phyloP scores from a whole-genome alignment of 139 green algal species.

The Chlorella sp. region DNA sequence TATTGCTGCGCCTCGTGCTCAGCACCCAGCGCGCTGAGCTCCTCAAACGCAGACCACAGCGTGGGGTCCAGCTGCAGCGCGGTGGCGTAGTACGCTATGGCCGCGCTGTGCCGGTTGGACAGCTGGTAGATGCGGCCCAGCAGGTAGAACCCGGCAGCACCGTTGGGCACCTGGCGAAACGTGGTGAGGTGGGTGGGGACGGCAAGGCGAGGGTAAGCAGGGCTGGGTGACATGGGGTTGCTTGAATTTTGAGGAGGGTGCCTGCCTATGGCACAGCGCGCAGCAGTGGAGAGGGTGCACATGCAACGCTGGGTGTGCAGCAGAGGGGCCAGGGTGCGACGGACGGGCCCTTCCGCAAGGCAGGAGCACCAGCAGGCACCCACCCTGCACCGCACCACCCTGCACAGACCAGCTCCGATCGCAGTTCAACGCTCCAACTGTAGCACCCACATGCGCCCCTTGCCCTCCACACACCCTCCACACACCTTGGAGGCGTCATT shows the following conservation, averaged over 20 bases:
- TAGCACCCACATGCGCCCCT: too few species aligned
- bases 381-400: background rate
- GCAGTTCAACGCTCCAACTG: too few species aligned
- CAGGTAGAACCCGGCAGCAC: slow-evolving; percentile 86
- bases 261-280: background rate
- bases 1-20: slow-evolving; percentile 51
- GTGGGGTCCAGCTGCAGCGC: slow-evolving; percentile 85
- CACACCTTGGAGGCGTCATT: slow-evolving; percentile 39
- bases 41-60: slow-evolving; percentile 87
- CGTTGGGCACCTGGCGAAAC: slow-evolving; percentile 78
- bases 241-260: background rate
- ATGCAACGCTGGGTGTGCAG: background rate
- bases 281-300: background rate
- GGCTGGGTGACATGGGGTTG: background rate
- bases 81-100: slow-evolving; percentile 67
- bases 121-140: slow-evolving; percentile 80
- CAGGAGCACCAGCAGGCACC: background rate
- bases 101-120: slow-evolving; percentile 62
- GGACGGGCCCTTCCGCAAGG: background rate
- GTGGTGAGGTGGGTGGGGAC: background rate
- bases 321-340: background rate
- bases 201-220: background rate
- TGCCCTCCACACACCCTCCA: background rate
- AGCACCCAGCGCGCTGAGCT: slow-evolving; percentile 89
- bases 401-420: too few species aligned